A percentile compares a stretch with the other conserved stretches of the same genome.
Evolutionary conservation across 345 rosid species (phyloP).

Genomic region (Brassica rapa): DNA sequence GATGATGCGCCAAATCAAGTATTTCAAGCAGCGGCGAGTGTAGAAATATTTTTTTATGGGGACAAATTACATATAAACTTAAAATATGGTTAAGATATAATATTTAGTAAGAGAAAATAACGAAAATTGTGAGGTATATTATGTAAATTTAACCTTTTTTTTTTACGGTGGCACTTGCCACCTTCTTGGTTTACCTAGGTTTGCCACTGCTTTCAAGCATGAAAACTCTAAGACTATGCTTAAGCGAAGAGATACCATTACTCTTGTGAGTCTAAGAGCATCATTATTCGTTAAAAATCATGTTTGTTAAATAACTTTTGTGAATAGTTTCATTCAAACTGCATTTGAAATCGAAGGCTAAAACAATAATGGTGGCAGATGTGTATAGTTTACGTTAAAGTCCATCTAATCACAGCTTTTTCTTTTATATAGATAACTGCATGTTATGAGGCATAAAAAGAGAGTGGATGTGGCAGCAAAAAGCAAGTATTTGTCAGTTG

Average conservation of each 20-base stretch:
- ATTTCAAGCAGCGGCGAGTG: too few relatives aligned
- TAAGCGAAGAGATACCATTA: conserved; percentile 9
- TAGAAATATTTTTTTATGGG: too few relatives aligned
- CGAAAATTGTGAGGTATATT: too few relatives aligned
- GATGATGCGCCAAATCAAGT: conserved; percentile 29
- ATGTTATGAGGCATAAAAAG: not conserved
- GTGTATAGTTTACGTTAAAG: not conserved
- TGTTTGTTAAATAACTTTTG: not conserved
- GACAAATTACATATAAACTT: too few relatives aligned
- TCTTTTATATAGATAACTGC: not conserved
- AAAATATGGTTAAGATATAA: too few relatives aligned
- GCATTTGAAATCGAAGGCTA: not conserved
- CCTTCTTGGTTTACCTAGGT: too few relatives aligned
- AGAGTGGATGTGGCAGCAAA: not conserved
- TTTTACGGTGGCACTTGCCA: too few relatives aligned
- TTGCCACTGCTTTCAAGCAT: conserved; percentile 9
- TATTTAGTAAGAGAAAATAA: too few relatives aligned
- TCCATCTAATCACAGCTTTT: not conserved
- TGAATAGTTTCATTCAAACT: not conserved
- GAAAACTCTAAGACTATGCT: conserved; percentile 17
- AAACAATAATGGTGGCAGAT: conserved; percentile 6
- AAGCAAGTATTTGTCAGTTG: not conserved
- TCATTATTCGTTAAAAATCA: not conserved
- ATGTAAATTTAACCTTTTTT: too few relatives aligned
- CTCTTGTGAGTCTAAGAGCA: not conserved